Evolutionary conservation across 2,329 filamentous ascomycete species (phyloP).

Genomic region (Colletotrichum spinosum): DNA sequence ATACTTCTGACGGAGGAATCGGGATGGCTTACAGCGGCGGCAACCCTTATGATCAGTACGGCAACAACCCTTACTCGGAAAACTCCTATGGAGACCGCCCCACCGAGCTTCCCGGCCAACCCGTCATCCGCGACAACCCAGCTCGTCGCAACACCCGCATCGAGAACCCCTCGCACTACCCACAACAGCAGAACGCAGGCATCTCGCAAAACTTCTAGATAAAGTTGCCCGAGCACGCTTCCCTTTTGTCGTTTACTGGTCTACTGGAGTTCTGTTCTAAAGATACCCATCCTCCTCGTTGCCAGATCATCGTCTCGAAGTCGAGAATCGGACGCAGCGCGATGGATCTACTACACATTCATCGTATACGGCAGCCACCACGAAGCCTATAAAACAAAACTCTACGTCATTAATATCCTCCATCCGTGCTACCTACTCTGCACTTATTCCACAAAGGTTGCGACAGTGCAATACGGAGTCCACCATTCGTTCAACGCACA

Average conservation of each 20-base stretch:
- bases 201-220: conserved; percentile 95
- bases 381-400: not conserved
- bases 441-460: not conserved
- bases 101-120: conserved; percentile 67
- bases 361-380: conserved; percentile 11
- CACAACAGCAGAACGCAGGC: conserved; percentile 91
- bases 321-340: conserved; percentile 24
- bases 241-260: conserved; percentile 21
- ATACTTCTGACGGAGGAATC: conserved; percentile 67
- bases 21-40: conserved; percentile 57
- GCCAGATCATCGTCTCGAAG: conserved; percentile 16
- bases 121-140: conserved; percentile 92
- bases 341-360: conserved; percentile 20
- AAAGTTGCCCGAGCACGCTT: not conserved
- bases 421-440: conserved; percentile 2
- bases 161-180: conserved; percentile 88
- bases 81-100: conserved; percentile 52
- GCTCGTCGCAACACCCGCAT: conserved; percentile 95
- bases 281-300: conserved; percentile 33
- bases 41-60: conserved; percentile 68
- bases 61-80: conserved; percentile 67
- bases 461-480: conserved; percentile 6
- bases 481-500: conserved; percentile 35
- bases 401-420: conserved; percentile 23
- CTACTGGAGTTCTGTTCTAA: conserved; percentile 31